Evolutionary conservation across 2,329 filamentous ascomycete genomes (phyloP).

Genomic region (Biscogniauxia mediterranea): DNA sequence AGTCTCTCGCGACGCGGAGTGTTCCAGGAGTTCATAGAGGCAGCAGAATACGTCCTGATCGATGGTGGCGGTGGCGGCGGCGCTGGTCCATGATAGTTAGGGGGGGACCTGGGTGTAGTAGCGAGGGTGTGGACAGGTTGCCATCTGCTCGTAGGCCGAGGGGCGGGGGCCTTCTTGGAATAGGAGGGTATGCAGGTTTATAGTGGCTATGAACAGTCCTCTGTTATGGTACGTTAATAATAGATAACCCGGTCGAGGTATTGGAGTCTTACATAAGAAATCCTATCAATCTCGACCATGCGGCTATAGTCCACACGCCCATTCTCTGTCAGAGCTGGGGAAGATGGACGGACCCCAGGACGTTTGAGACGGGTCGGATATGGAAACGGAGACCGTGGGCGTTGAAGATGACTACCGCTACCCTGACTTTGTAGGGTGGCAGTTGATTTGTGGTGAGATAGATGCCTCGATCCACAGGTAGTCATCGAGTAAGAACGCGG

Average conservation of each 20-base stretch:
- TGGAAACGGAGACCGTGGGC: conserved; percentile 58
- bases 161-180: conserved; percentile 37
- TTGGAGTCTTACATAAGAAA: conserved; percentile 41
- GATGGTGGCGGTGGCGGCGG: conserved; percentile 15
- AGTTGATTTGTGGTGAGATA: conserved; percentile 48
- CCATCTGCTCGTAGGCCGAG: conserved; percentile 40
- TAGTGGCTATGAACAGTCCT: conserved; percentile 44
- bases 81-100: conserved; percentile 21
- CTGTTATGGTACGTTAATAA: conserved; percentile 30
- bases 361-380: conserved; percentile 58
- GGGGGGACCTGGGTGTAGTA: conserved; percentile 29
- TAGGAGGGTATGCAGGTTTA: conserved; percentile 37
- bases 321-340: conserved; percentile 48
- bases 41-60: conserved; percentile 36
- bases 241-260: background rate
- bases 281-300: conserved; percentile 50
- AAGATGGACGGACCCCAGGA: conserved; percentile 49
- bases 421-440: conserved; percentile 47
- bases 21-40: conserved; percentile 32
- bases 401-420: conserved; percentile 43
- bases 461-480: conserved; percentile 45
- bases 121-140: conserved; percentile 41
- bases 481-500: conserved; percentile 56
- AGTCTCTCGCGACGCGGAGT: conserved; percentile 33
- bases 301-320: conserved; percentile 48